A percentile compares a stretch with the other conserved stretches of the same genome.
phyloP scores from a whole-genome alignment of 306 rosid genomes.

The Vigna trinervia region DNA sequence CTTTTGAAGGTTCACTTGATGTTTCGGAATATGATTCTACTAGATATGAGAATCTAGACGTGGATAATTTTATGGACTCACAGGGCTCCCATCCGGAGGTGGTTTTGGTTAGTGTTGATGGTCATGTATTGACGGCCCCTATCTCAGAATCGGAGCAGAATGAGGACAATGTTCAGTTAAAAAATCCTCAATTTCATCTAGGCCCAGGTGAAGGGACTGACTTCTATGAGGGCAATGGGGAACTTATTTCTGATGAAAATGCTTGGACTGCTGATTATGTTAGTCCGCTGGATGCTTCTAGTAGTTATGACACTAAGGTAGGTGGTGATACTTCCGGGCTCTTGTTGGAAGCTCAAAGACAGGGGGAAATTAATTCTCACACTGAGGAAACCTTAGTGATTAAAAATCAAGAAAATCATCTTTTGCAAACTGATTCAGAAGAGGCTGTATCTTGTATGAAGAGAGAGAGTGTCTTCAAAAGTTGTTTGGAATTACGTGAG shows the following conservation, averaged over 20 bases:
- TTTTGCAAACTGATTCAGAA: conserved; percentile 50
- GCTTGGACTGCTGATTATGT: conserved; percentile 78
- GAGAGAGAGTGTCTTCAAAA: conserved; percentile 54
- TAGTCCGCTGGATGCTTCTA: conserved; percentile 57
- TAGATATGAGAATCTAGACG: conserved; percentile 60
- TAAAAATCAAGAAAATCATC: conserved; percentile 51
- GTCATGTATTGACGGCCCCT: conserved; percentile 84
- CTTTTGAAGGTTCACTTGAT: conserved; percentile 70
- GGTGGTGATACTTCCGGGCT: conserved; percentile 37
- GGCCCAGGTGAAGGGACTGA: conserved; percentile 87
- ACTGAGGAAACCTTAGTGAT: conserved; percentile 47
- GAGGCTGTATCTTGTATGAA: conserved; percentile 43
- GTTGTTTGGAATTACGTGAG: conserved; percentile 67
- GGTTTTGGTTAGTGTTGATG: conserved; percentile 93
- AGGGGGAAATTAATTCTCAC: conserved; percentile 47
- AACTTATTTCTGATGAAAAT: conserved; percentile 62
- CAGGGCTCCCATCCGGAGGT: conserved; percentile 72
- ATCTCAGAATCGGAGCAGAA: conserved; percentile 75
- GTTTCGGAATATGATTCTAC: conserved; percentile 66
- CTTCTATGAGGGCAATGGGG: conserved; percentile 70
- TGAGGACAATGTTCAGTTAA: conserved; percentile 69
- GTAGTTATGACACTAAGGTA: conserved; percentile 23
- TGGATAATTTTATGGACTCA: conserved; percentile 59
- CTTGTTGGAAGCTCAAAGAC: conserved; percentile 55
- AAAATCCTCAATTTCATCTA: conserved; percentile 84